Conservation (phyloP, 768 basidiomycete genomes). For the Sarcodon aspratus region DNA sequence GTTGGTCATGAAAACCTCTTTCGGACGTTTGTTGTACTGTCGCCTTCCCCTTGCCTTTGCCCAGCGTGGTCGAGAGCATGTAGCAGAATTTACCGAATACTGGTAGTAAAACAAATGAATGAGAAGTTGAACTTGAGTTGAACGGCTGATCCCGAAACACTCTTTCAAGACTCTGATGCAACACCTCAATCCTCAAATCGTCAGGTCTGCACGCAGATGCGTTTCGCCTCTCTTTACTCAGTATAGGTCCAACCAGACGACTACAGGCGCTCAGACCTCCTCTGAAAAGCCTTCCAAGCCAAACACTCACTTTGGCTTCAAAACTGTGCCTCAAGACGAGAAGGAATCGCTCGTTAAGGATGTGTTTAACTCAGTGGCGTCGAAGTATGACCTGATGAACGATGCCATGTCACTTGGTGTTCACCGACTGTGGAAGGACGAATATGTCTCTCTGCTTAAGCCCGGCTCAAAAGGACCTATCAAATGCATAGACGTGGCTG, state of each 20-base stretch:
- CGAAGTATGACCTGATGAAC: conserved; percentile 97
- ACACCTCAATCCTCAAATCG: background rate
- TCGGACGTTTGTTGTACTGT: conserved; percentile 4
- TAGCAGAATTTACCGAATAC: background rate
- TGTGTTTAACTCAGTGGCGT: conserved; percentile 94
- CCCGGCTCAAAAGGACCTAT: conserved; percentile 67
- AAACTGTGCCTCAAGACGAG: conserved; percentile 69
- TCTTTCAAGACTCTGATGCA: background rate
- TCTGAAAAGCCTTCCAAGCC: background rate
- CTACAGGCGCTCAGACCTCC: background rate
- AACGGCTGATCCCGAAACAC: background rate
- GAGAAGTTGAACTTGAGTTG: no score
- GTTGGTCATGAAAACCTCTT: background rate
- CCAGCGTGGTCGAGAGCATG: conserved; percentile 1
- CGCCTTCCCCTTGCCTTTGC: conserved; percentile 36
- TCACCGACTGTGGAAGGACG: conserved; percentile 95
- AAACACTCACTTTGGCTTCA: conserved; percentile 90
- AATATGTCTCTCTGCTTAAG: conserved; percentile 62
- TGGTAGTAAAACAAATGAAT: conserved; percentile 3
- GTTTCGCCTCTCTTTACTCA: background rate
- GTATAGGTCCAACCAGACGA: background rate
- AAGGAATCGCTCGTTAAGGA: conserved; percentile 88
- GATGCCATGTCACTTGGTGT: conserved; percentile 97
- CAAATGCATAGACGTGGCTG: conserved; percentile 91
- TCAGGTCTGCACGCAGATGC: background rate